These are phyloP conservation scores for Wolfiporia cocos DNA, from an alignment of 1,284 basidiomycete species.

Conservation along the genomic window DNA sequence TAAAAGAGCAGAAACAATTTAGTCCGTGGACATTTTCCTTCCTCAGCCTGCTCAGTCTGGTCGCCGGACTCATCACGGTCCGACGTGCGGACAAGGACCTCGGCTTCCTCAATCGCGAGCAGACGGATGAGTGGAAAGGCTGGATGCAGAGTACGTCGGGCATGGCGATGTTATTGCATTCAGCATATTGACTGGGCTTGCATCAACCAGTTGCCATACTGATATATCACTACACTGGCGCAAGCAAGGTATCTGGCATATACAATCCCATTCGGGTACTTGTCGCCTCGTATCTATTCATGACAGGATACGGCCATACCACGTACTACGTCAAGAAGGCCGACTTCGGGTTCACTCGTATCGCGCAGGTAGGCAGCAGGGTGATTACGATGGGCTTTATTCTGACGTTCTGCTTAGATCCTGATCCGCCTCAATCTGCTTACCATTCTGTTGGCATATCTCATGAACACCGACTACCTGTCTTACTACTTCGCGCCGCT, in stretches of 20 bases:
- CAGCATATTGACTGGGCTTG: neutral
- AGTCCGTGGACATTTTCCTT: slow-evolving; percentile 61
- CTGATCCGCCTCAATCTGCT: slow-evolving; percentile 80
- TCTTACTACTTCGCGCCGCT: slow-evolving; percentile 86
- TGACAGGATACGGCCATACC: slow-evolving; percentile 73
- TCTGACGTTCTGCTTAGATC: slow-evolving; percentile 55
- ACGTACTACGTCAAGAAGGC: slow-evolving; percentile 82
- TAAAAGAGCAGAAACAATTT: slow-evolving; percentile 85
- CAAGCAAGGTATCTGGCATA: slow-evolving; percentile 82
- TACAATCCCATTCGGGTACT: slow-evolving; percentile 87
- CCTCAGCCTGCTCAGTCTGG: slow-evolving; percentile 48
- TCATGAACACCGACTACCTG: slow-evolving; percentile 88
- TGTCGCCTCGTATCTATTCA: slow-evolving; percentile 84
- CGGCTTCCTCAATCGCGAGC: slow-evolving; percentile 84
- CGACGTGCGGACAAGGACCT: slow-evolving; percentile 74
- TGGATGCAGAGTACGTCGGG: slow-evolving; percentile 84
- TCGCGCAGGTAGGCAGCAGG: slow-evolving; percentile 58
- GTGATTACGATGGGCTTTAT: too few species aligned
- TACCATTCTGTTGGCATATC: slow-evolving; percentile 76
- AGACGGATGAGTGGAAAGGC: slow-evolving; percentile 94
- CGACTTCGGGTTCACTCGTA: slow-evolving; percentile 74
- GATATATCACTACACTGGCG: slow-evolving; percentile 86
- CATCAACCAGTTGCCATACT: slow-evolving; percentile 84
- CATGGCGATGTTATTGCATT: neutral
- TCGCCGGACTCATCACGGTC: slow-evolving; percentile 57